phyloP scores from a whole-genome alignment of 2,329 filamentous ascomycete species.

The Ascochyta fabae region DNA sequence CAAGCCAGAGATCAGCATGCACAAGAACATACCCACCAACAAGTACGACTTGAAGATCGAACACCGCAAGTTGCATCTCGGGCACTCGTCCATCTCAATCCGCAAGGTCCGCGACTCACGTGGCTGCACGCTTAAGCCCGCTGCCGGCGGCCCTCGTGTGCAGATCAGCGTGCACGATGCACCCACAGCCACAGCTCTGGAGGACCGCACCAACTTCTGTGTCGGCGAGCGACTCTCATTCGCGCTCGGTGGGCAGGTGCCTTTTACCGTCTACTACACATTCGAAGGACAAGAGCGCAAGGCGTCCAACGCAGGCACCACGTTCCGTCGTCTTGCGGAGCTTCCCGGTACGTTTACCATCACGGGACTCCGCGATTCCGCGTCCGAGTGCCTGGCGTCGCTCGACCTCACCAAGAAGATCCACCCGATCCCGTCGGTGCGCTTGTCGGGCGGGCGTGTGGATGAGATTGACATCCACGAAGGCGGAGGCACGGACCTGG shows the following conservation, averaged over 20 bases:
- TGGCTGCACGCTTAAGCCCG: slow-evolving; percentile 80
- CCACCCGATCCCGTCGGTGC: slow-evolving; percentile 89
- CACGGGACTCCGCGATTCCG: slow-evolving; percentile 84
- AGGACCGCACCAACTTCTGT: slow-evolving; percentile 86
- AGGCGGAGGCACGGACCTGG: slow-evolving; percentile 89
- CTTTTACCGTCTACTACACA: slow-evolving; percentile 91
- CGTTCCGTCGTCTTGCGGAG: slow-evolving; percentile 92
- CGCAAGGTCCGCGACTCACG: slow-evolving; percentile 86
- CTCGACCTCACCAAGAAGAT: slow-evolving; percentile 82
- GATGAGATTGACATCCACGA: slow-evolving; percentile 93
- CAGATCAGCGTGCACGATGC: slow-evolving; percentile 93
- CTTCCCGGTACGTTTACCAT: slow-evolving; percentile 88
- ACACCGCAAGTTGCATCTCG: slow-evolving; percentile 80
- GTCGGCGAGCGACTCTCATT: slow-evolving; percentile 95
- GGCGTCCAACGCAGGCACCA: slow-evolving; percentile 78
- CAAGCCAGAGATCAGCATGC: slow-evolving; percentile 79
- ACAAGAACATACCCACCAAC: slow-evolving; percentile 78
- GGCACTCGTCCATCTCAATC: slow-evolving; percentile 87
- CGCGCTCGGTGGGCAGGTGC: slow-evolving; percentile 85
- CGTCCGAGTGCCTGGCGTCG: slow-evolving; percentile 82
- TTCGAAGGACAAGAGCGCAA: slow-evolving; percentile 82
- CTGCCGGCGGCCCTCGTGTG: slow-evolving; percentile 72
- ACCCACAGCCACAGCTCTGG: slow-evolving; percentile 86
- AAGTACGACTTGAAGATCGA: slow-evolving; percentile 84
- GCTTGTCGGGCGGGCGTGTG: slow-evolving; percentile 82